Conservation (phyloP, 2,329 filamentous ascomycete genomes). For the Hypoxylon sp. region DNA sequence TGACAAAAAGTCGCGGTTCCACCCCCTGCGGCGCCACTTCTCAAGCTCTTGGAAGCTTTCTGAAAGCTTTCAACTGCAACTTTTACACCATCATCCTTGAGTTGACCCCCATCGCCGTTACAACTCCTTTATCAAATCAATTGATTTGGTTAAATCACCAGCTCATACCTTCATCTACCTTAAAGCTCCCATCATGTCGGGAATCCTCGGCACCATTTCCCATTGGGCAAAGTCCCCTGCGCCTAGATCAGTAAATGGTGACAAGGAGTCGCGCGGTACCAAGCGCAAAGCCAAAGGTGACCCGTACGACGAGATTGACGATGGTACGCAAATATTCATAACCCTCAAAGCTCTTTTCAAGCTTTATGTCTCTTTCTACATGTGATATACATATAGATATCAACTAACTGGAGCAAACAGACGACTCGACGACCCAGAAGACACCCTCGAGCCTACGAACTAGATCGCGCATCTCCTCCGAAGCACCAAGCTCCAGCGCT, state of each 20-base stretch:
- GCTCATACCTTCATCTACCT: background rate
- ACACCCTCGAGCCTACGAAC: constrained; percentile 42
- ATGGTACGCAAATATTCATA: constrained; percentile 40
- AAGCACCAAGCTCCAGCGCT: constrained; percentile 41
- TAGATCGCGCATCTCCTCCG: constrained; percentile 45
- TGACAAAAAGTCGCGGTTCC: constrained; percentile 29
- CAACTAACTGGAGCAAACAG: constrained; percentile 36
- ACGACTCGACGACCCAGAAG: constrained; percentile 38
- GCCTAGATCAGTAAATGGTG: constrained; percentile 33
- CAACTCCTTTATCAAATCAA: constrained; percentile 4
- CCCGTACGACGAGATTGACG: constrained; percentile 48
- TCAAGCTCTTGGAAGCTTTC: constrained; percentile 5
- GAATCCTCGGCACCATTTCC: constrained; percentile 6
- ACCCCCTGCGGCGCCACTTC: constrained; percentile 32
- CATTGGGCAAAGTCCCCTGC: constrained; percentile 29
- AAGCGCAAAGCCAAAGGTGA: constrained; percentile 51
- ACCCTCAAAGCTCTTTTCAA: background rate
- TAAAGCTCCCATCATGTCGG: constrained; percentile 25
- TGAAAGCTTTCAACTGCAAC: constrained; percentile 7
- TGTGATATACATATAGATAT: background rate
- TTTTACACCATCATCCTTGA: constrained; percentile 9
- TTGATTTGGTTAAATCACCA: background rate
- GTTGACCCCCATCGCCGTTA: constrained; percentile 1
- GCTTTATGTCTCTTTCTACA: background rate
- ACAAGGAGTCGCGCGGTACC: constrained; percentile 38